These are phyloP conservation scores for Lasiosphaeriaceae sp. DNA, from an alignment of 495 filamentous ascomycete species.

Conservation along the genomic window DNA sequence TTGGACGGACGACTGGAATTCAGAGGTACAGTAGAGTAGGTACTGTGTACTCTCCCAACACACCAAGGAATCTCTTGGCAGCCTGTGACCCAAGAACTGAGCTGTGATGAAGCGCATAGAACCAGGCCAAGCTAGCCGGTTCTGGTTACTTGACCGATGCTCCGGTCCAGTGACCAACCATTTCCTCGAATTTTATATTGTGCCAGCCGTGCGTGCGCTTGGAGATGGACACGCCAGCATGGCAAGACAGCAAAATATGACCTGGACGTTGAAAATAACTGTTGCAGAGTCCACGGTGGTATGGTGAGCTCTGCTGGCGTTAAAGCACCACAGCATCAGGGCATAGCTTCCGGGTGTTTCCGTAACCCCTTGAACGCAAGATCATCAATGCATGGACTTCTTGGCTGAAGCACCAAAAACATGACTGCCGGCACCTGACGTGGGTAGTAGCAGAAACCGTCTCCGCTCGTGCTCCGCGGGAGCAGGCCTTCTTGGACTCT, in stretches of 20 bases:
- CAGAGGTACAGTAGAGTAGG: not conserved
- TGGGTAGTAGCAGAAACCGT: too few species aligned
- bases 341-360: constrained; percentile 12
- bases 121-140: constrained; percentile 1
- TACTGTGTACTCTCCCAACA: not conserved
- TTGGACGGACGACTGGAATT: not conserved
- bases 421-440: constrained; percentile 10
- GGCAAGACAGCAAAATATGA: too few species aligned
- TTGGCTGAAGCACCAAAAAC: constrained; percentile 27
- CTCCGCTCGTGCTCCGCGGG: not conserved
- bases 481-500: not conserved
- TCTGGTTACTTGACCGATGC: not conserved
- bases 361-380: not conserved
- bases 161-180: not conserved
- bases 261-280: too few species aligned
- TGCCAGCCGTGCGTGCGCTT: not conserved
- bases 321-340: constrained; percentile 3
- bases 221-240: too few species aligned
- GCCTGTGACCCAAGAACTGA: not conserved
- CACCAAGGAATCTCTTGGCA: not conserved
- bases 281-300: not conserved
- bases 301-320: not conserved
- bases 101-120: not conserved
- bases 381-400: not conserved
- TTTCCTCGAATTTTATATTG: not conserved